Conservation (phyloP, 2,329 filamentous ascomycete genomes). For the Claviceps arundinis region DNA sequence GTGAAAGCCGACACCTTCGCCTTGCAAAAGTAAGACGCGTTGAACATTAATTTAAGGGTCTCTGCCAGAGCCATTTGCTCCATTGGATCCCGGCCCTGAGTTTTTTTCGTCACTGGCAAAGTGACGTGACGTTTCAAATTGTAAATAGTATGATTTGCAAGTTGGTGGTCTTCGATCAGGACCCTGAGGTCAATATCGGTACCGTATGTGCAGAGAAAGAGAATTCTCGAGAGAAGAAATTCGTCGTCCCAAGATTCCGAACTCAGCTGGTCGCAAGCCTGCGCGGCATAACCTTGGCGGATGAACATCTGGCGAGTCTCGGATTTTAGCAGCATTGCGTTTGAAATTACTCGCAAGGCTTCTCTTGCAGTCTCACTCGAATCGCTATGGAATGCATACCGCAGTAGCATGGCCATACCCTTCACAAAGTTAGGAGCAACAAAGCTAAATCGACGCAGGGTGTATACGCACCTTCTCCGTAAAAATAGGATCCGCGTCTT, state of each 20-base stretch:
- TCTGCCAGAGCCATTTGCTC: conserved; percentile 71
- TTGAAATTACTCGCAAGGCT: conserved; percentile 68
- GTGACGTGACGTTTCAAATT: conserved; percentile 60
- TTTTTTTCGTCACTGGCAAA: conserved; percentile 17
- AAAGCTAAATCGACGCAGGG: not conserved
- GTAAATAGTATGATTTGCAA: conserved; percentile 46
- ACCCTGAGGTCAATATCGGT: conserved; percentile 33
- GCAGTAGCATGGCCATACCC: conserved; percentile 61
- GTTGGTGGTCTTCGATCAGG: conserved; percentile 29
- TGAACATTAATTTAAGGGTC: conserved; percentile 80
- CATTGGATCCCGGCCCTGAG: conserved; percentile 38
- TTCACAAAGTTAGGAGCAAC: conserved; percentile 21
- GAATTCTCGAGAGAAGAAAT: conserved; percentile 49
- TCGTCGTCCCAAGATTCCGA: conserved; percentile 69
- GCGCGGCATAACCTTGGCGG: conserved; percentile 39
- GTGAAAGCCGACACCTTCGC: conserved; percentile 50
- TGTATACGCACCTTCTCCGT: conserved; percentile 48
- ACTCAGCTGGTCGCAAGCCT: conserved; percentile 58
- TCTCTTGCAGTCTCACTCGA: conserved; percentile 54
- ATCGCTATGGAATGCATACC: conserved; percentile 58
- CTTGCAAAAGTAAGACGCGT: conserved; percentile 64
- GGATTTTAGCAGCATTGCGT: conserved; percentile 48
- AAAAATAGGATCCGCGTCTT: conserved; percentile 70
- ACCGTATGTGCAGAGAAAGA: conserved; percentile 35
- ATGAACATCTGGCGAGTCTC: conserved; percentile 30